Evolutionary conservation across 805 yeast species (phyloP), one percentile per base, ranked within the genome.

Genomic region (Yamadazyma insecticola): DNA sequence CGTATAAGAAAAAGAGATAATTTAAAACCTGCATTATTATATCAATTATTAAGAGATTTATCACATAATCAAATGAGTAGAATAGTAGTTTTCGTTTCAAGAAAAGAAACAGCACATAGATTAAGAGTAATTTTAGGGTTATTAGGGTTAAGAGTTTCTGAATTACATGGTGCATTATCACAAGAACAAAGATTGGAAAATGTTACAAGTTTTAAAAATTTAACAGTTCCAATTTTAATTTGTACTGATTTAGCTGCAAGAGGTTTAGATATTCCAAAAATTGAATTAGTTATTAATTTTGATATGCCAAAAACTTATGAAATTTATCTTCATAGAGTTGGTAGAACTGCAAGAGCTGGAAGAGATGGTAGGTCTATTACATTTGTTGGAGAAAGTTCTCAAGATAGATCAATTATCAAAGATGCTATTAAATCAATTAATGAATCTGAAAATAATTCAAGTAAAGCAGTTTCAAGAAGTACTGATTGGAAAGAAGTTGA

Each of bases 291-390:
- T 28, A 74, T 92, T 51, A 92, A 92, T 61, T 92, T 72, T 57
- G 98, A 92, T 53, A 86, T 92, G 94, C 98, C 98, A 30, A 85
- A 86, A 56, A 70, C 84, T 18, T 81, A 84, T 50, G 98, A 92
- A 44, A 74, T 90, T 22, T 92, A 92, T 57, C 68, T 92, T 49
- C 98, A 92, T 63, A 83, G 98, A 70, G 96, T 92, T 38, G 98
- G 98, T 62, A 85, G 98, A 73, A 92, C 97, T 33, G 99, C 99
- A 7, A 86, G 99, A 76, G 99, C 97, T 30, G 97, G 97, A 13
- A 77, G 97, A 61, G 86, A 84, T 32, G 99, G 99, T 72, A 75
- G 75, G 35, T 84, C 97, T 26, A 81, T 92, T 24, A 81, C 97
- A 2, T 78, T 92, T 59, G 98, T 92, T 10, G 97, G 97, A 12